These are phyloP conservation scores for Russula dissimulans DNA, from an alignment of 768 basidiomycete genomes.

Conservation along the genomic window DNA sequence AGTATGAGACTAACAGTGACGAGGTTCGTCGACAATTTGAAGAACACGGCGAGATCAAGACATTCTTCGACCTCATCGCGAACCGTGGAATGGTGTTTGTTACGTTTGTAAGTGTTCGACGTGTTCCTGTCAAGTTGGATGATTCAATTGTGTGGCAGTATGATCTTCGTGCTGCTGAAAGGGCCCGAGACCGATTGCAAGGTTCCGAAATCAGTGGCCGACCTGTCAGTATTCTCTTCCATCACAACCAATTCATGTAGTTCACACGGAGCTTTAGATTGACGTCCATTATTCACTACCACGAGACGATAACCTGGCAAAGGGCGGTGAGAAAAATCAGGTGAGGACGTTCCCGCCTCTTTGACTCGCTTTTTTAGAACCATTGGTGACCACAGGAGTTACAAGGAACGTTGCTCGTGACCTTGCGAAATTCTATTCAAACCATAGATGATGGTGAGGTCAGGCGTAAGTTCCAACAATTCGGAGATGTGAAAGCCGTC, in stretches of 20 bases:
- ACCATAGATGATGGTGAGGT: slow-evolving; percentile 80
- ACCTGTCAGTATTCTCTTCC: slow-evolving; percentile 51
- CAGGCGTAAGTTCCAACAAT: slow-evolving; percentile 75
- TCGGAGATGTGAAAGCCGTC: slow-evolving; percentile 83
- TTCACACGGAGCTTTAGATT: slow-evolving; percentile 47
- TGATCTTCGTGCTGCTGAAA: slow-evolving; percentile 87
- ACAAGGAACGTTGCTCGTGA: slow-evolving; percentile 79
- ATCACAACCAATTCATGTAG: not conserved
- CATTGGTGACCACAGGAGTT: slow-evolving; percentile 40
- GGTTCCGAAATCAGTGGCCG: slow-evolving; percentile 81
- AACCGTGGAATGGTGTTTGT: slow-evolving; percentile 99
- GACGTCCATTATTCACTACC: slow-evolving; percentile 98
- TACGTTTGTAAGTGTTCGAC: slow-evolving; percentile 75
- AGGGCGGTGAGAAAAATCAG: slow-evolving; percentile 75
- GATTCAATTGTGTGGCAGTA: slow-evolving; percentile 41
- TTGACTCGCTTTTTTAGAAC: not conserved
- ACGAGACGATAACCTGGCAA: slow-evolving; percentile 57
- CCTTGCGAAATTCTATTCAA: slow-evolving; percentile 61
- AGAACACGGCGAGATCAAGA: slow-evolving; percentile 92
- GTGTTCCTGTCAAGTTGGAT: not conserved
- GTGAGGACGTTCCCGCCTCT: slow-evolving; percentile 29
- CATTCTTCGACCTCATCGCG: slow-evolving; percentile 90
- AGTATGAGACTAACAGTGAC: slow-evolving; percentile 87
- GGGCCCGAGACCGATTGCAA: slow-evolving; percentile 85
- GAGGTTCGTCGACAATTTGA: slow-evolving; percentile 82